Percentiles rank a stretch among this genome's conserved stretches.
phyloP scores from a whole-genome alignment of 805 yeast genomes.

The Deakozyma indianensis region DNA sequence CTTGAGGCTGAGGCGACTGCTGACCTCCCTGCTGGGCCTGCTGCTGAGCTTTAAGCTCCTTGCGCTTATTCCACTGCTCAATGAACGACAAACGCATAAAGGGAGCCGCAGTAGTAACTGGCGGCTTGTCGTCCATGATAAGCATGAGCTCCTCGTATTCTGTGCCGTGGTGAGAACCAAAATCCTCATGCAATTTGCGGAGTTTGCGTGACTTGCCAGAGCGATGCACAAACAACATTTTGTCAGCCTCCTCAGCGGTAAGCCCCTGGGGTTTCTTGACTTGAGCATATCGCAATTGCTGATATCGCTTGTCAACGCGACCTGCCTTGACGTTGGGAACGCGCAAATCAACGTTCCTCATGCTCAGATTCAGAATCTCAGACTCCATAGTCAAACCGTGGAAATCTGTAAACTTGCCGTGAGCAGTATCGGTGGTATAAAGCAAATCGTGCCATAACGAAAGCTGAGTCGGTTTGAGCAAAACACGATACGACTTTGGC shows the following conservation, averaged over 20 bases:
- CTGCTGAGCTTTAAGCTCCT: slow-evolving; percentile 23
- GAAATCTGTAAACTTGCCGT: slow-evolving; percentile 56
- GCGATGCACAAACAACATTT: slow-evolving; percentile 13
- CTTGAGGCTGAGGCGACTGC: slow-evolving; percentile 15
- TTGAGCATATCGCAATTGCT: slow-evolving; percentile 1
- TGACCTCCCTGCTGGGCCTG: slow-evolving; percentile 16
- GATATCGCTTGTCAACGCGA: slow-evolving; percentile 23
- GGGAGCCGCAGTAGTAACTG: slow-evolving; percentile 34
- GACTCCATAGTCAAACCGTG: slow-evolving; percentile 73
- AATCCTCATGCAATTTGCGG: slow-evolving; percentile 49
- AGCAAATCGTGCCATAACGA: slow-evolving; percentile 76
- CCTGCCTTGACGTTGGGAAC: slow-evolving; percentile 35
- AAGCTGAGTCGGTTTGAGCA: slow-evolving; percentile 66
- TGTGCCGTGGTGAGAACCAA: slow-evolving; percentile 53
- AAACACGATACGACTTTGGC: slow-evolving; percentile 38
- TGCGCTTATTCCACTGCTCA: slow-evolving; percentile 61
- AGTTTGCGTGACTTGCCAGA: slow-evolving; percentile 23
- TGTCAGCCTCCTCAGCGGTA: slow-evolving; percentile 2
- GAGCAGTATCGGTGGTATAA: slow-evolving; percentile 66
- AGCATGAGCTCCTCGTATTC: slow-evolving; percentile 89
- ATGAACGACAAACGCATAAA: slow-evolving; percentile 79
- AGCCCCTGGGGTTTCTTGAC: slow-evolving; percentile 5
- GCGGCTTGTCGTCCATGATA: slow-evolving; percentile 36
- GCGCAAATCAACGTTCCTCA: slow-evolving; percentile 60
- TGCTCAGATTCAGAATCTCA: slow-evolving; percentile 67